A percentile compares a stretch with the other conserved stretches of the same genome.
phyloP scores from a whole-genome alignment of 129 eudicot genomes.

The Heracleum sosnowskyi region DNA sequence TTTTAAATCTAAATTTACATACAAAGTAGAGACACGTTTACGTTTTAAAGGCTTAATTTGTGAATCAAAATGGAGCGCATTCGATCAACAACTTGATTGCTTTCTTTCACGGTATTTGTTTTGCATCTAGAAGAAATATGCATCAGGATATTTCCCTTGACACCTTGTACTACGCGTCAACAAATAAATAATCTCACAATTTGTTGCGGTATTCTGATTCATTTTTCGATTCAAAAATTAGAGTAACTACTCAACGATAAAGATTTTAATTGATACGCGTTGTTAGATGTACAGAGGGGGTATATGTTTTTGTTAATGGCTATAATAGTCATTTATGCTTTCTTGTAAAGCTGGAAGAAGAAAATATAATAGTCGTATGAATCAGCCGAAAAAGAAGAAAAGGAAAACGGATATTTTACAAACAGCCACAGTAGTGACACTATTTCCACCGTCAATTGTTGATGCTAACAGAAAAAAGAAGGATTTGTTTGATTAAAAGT shows the following conservation, averaged over 20 bases:
- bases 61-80: not conserved
- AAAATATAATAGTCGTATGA: not conserved
- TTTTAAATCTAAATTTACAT: not conserved
- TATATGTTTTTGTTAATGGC: too few species aligned
- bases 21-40: conserved; percentile 1
- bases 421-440: not conserved
- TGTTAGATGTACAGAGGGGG: too few species aligned
- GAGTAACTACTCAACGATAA: too few species aligned
- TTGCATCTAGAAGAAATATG: not conserved
- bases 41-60: not conserved
- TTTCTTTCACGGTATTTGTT: not conserved
- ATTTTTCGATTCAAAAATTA: too few species aligned
- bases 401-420: not conserved
- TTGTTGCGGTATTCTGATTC: too few species aligned
- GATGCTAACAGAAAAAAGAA: not conserved
- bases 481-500: not conserved
- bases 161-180: too few species aligned
- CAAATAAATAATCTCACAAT: too few species aligned
- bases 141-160: not conserved
- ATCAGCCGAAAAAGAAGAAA: not conserved
- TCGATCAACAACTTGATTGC: not conserved
- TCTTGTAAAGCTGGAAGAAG: not conserved
- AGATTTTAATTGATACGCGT: too few species aligned
- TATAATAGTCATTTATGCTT: too few species aligned
- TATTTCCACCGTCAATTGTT: not conserved